Base-by-base conservation (phyloP, 2,329 filamentous ascomycete species). In the Saccharata proteae region DNA sequence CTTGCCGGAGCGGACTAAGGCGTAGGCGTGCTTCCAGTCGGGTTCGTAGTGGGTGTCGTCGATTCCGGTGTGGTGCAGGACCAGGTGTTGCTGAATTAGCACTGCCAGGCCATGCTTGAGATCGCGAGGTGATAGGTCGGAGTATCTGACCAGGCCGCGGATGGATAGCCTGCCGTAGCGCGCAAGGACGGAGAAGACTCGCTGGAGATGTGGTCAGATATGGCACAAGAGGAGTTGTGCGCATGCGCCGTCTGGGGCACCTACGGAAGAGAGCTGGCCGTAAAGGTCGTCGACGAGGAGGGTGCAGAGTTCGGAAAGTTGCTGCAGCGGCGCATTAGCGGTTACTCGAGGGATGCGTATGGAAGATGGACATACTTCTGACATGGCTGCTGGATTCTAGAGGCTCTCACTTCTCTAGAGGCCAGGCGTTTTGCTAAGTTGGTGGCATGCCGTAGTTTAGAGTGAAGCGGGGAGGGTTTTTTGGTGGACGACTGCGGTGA, bases 191-290 rank as follows among this genome's bases (percentile, higher is more conserved):
- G 75, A 71, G 50, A 93, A 84, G 49, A 96, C 85, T 58, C 82
- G 79, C 86, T 96, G 49, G 16, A 16, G 26, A 12, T 10, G 11
- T 20, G 15, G 18, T 36, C 23, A 28, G 35, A 30, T 20, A n/a
- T 7, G 19, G 19, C 19, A n/a, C 19, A 21, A 21, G 19, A 21
- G 19, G n/a, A 21, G n/a, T 7, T n/a, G 19, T 16, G 30, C 22
- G 23, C 23, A n/a, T n/a, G n/a, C n/a, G n/a, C n/a, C n/a, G n/a
- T n/a, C n/a, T 12, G 18, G 14, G 12, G 16, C 26, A 64, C 79
- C 49, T 80, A 94, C 88, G 53, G 84, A 83, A 40, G 85, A 84
- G 37, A 96, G 74, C 61, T 93, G 82, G 51, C 90, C 90, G 57
- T 90, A 88, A 37, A 82, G 69, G 54, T 94, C 85, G 52, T 85